phyloP scores from a whole-genome alignment of 2,329 filamentous ascomycete species.

The Septoria linicola region DNA sequence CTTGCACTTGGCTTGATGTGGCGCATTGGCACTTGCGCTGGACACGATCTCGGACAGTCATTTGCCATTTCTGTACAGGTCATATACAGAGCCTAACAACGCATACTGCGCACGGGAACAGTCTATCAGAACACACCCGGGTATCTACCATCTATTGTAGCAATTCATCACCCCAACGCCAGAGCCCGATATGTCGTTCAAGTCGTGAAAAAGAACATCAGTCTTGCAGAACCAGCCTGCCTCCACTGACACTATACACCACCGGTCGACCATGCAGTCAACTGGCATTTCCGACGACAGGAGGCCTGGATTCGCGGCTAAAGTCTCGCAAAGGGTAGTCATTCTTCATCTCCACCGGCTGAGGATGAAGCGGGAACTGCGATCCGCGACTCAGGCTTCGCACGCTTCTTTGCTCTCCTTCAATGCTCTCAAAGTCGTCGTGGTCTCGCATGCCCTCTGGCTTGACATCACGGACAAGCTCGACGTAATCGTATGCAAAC shows the following conservation, averaged over 20 bases:
- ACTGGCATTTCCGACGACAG: neutral
- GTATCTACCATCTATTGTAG: too few relatives aligned
- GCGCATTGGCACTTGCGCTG: too few relatives aligned
- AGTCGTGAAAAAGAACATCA: neutral
- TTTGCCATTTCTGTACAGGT: too few relatives aligned
- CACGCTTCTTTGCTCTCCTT: slow-evolving; percentile 7
- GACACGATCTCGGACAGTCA: too few relatives aligned
- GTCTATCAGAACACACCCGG: too few relatives aligned
- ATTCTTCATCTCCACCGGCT: slow-evolving; percentile 10
- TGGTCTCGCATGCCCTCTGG: slow-evolving; percentile 21
- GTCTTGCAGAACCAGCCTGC: slow-evolving; percentile 1
- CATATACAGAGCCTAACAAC: too few relatives aligned
- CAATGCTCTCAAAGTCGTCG: slow-evolving; percentile 5
- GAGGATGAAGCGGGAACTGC: slow-evolving; percentile 5
- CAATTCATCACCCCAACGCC: too few relatives aligned
- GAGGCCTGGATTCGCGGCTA: slow-evolving; percentile 3
- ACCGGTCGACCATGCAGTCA: slow-evolving; percentile 11
- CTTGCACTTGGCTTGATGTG: too few relatives aligned
- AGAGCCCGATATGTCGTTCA: too few relatives aligned
- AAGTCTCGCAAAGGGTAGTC: slow-evolving; percentile 15
- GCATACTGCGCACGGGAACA: too few relatives aligned
- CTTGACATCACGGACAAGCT: slow-evolving; percentile 69
- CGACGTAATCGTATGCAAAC: slow-evolving; percentile 94
- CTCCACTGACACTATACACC: slow-evolving; percentile 9
- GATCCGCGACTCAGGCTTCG: slow-evolving; percentile 11